Percentiles rank a stretch among this genome's conserved stretches.
Conservation (phyloP, 2,329 filamentous ascomycete genomes). For the Nemania bipapillata region DNA sequence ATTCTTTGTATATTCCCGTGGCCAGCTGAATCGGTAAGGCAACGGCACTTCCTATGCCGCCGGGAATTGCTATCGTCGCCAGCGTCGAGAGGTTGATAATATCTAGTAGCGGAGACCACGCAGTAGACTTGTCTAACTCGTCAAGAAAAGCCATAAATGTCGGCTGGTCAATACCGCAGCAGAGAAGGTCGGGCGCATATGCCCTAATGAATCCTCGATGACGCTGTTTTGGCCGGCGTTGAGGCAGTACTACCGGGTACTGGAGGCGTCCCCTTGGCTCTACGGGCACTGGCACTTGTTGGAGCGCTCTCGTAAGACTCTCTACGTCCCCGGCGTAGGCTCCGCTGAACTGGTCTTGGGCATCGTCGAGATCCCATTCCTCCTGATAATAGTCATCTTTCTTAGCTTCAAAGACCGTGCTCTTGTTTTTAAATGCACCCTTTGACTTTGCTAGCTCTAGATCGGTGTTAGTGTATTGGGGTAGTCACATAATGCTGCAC, state of each 20-base stretch:
- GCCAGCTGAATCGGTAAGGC: conserved; percentile 27
- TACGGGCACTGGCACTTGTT: neutral
- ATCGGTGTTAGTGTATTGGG: neutral
- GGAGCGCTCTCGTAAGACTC: neutral
- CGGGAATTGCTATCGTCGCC: conserved; percentile 17
- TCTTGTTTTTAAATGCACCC: neutral
- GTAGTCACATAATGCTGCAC: neutral
- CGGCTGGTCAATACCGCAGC: conserved; percentile 41
- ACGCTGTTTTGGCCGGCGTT: conserved; percentile 43
- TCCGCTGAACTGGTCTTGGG: conserved; percentile 26
- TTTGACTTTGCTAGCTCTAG: neutral
- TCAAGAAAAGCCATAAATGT: conserved; percentile 45
- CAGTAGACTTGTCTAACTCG: conserved; percentile 39
- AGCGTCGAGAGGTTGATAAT: conserved; percentile 22
- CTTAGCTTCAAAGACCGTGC: neutral
- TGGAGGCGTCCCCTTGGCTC: conserved; percentile 28
- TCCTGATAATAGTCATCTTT: neutral
- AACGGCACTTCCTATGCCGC: conserved; percentile 14
- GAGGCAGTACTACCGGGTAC: conserved; percentile 42
- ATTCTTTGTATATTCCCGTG: conserved; percentile 32
- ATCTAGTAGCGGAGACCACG: conserved; percentile 17
- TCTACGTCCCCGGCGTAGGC: conserved; percentile 1
- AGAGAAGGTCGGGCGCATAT: conserved; percentile 42
- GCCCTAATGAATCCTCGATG: conserved; percentile 44
- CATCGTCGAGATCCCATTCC: conserved; percentile 36